Evolutionary conservation across 805 yeast genomes (phyloP).

Genomic region (Pichia gijzeniarum): DNA sequence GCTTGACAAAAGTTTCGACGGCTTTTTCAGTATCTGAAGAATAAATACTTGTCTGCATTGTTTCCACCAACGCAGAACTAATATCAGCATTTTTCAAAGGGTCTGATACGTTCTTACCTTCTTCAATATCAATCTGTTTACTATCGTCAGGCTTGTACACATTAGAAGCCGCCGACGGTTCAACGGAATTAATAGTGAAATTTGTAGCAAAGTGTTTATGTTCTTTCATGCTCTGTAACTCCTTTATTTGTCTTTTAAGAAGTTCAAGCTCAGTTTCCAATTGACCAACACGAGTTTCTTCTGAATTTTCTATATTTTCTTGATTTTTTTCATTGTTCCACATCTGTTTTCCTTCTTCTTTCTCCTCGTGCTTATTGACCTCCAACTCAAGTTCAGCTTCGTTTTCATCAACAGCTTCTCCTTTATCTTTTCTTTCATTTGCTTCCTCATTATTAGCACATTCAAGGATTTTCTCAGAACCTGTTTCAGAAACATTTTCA

Average conservation of each 20-base stretch:
- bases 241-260: constrained; percentile 3
- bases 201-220: background rate
- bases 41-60: too few relatives aligned
- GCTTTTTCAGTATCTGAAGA: background rate
- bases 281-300: constrained; percentile 3
- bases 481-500: too few relatives aligned
- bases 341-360: constrained; percentile 13
- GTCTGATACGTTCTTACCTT: too few relatives aligned
- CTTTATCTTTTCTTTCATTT: background rate
- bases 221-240: background rate
- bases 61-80: too few relatives aligned
- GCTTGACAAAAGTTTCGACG: background rate
- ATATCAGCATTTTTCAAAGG: too few relatives aligned
- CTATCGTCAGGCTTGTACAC: too few relatives aligned
- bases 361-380: constrained; percentile 7
- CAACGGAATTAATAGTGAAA: too few relatives aligned
- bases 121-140: too few relatives aligned
- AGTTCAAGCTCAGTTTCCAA: constrained; percentile 4
- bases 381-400: too few relatives aligned
- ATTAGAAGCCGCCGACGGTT: too few relatives aligned
- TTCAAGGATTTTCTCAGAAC: too few relatives aligned
- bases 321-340: background rate
- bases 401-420: too few relatives aligned
- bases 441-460: background rate
- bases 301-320: background rate